Conservation (phyloP, 805 yeast species). For the Nakazawaea holstii region DNA sequence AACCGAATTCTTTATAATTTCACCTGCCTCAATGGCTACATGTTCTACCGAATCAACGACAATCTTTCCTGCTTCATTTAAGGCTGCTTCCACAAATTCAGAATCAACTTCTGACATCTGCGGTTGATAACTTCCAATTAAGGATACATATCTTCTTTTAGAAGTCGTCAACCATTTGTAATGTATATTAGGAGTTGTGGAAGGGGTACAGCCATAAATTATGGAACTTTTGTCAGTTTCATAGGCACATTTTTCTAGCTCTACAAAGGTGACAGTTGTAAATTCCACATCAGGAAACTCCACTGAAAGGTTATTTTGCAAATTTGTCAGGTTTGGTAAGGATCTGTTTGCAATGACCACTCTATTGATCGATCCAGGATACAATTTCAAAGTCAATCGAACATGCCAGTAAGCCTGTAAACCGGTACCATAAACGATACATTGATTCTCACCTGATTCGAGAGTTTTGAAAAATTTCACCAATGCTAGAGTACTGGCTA, state of each 20-base stretch:
- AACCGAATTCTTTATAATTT: slow-evolving; percentile 43
- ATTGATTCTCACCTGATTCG: slow-evolving; percentile 19
- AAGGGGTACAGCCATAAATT: slow-evolving; percentile 58
- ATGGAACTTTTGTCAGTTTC: slow-evolving; percentile 36
- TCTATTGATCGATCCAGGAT: slow-evolving; percentile 27
- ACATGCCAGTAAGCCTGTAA: slow-evolving; percentile 64
- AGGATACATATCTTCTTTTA: slow-evolving; percentile 38
- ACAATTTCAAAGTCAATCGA: slow-evolving; percentile 35
- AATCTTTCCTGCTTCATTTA: slow-evolving; percentile 33
- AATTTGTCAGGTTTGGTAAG: slow-evolving; percentile 30
- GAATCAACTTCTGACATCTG: slow-evolving; percentile 59
- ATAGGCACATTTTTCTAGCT: slow-evolving; percentile 13
- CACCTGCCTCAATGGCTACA: slow-evolving; percentile 59
- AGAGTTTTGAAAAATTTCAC: slow-evolving; percentile 27
- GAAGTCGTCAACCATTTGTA: slow-evolving; percentile 22
- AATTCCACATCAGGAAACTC: slow-evolving; percentile 26
- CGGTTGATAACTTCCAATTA: slow-evolving; percentile 67
- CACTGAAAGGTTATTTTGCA: slow-evolving; percentile 20
- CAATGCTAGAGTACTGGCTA: slow-evolving; percentile 46
- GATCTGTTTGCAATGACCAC: slow-evolving; percentile 45
- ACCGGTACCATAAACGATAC: slow-evolving; percentile 54
- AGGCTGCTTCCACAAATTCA: slow-evolving; percentile 28
- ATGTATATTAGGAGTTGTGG: slow-evolving; percentile 41
- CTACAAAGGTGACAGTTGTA: slow-evolving; percentile 17
- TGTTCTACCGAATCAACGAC: slow-evolving; percentile 59